These are phyloP conservation scores for Microbotryum silenes-acaulis DNA, from an alignment of 1,284 basidiomycete species.

Conservation along the genomic window DNA sequence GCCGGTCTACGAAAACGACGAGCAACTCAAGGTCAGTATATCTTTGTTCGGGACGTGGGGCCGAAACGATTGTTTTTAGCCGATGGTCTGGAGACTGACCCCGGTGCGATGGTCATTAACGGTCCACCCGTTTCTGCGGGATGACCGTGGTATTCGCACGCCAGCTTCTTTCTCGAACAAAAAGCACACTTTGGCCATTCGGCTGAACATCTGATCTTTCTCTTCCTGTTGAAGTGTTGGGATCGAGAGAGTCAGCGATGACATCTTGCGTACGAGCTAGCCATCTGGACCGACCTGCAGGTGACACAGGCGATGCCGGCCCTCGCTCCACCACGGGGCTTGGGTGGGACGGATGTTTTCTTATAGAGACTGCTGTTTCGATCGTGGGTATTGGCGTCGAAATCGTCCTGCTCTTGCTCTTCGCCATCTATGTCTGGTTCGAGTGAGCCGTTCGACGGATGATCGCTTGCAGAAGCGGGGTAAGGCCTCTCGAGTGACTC, in stretches of 20 bases:
- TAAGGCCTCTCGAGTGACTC: too few species aligned
- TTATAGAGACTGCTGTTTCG: too few species aligned
- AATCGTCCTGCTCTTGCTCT: too few species aligned
- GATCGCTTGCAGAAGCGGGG: too few species aligned
- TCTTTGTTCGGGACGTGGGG: too few species aligned
- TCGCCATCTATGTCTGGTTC: too few species aligned
- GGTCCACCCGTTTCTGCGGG: conserved; percentile 22
- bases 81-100: background rate
- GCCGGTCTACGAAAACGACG: background rate
- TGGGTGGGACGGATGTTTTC: too few species aligned
- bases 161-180: conserved; percentile 18
- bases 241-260: background rate
- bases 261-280: too few species aligned
- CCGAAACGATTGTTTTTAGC: background rate
- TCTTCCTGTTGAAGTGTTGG: conserved; percentile 19
- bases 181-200: conserved; percentile 31
- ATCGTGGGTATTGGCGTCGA: too few species aligned
- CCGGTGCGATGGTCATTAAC: background rate
- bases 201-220: conserved; percentile 31
- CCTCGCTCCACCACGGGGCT: conserved; percentile 12
- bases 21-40: background rate
- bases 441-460: too few species aligned
- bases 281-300: conserved; percentile 14
- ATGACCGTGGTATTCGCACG: conserved; percentile 31
- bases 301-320: conserved; percentile 27